phyloP scores from a whole-genome alignment of 345 rosid genomes.

The Pistacia vera region DNA sequence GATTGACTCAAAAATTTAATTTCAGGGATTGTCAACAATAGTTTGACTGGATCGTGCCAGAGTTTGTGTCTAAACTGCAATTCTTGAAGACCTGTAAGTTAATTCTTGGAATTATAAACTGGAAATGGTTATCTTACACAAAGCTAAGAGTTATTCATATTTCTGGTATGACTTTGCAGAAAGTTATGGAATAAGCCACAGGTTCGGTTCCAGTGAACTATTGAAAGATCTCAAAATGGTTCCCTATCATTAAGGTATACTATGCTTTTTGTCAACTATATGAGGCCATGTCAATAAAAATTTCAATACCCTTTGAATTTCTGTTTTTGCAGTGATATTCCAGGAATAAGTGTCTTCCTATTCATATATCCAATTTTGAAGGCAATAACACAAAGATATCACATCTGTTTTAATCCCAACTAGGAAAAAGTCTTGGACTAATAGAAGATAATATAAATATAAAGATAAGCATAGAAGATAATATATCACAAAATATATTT shows the following conservation, averaged over 20 bases:
- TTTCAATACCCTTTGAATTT: neutral
- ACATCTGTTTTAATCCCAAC: too few species aligned
- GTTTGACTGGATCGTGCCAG: constrained; percentile 28
- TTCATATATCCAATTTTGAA: too few species aligned
- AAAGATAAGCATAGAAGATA: too few species aligned
- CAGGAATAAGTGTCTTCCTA: too few species aligned
- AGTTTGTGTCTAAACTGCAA: constrained; percentile 25
- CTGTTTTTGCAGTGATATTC: neutral
- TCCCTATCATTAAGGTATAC: constrained; percentile 15
- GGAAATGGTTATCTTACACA: too few species aligned
- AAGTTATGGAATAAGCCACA: constrained; percentile 16
- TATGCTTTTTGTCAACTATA: neutral
- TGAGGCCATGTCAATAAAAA: neutral
- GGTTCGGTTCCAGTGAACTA: constrained; percentile 25
- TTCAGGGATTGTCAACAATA: constrained; percentile 33
- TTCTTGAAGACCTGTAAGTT: constrained; percentile 32
- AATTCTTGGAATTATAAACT: neutral
- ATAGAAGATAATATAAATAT: too few species aligned
- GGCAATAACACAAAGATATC: too few species aligned
- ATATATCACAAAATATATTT: too few species aligned
- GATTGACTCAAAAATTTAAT: neutral
- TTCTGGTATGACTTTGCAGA: constrained; percentile 3
- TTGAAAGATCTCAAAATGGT: constrained; percentile 17
- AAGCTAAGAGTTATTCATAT: neutral
- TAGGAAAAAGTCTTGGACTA: too few species aligned